Conservation (phyloP, 345 rosid genomes). For the Pugionium dolabratum region DNA sequence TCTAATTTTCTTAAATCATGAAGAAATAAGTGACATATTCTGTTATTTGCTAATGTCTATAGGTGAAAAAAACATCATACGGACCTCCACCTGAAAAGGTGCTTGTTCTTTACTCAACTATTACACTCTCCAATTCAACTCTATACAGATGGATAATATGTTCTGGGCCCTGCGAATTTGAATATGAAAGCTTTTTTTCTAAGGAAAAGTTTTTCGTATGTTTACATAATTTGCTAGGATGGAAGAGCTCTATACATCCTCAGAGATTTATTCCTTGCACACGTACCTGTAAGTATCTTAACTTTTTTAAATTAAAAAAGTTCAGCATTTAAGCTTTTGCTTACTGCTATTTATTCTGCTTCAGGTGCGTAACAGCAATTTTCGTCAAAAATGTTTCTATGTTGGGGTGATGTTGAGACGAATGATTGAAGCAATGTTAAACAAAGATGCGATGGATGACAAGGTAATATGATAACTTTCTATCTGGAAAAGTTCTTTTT, state of each 20-base stretch:
- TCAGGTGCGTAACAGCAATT: constrained; percentile 66
- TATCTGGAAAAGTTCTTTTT: constrained; percentile 3
- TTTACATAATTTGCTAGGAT: constrained; percentile 49
- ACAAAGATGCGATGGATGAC: constrained; percentile 98
- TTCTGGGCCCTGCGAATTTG: constrained; percentile 11
- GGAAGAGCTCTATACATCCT: constrained; percentile 62
- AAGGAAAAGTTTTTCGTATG: background rate
- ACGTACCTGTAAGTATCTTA: constrained; percentile 71
- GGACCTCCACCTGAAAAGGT: constrained; percentile 56
- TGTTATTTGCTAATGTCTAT: constrained; percentile 32
- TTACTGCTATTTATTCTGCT: constrained; percentile 32
- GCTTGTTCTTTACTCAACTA: constrained; percentile 6
- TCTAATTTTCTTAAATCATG: constrained; percentile 10
- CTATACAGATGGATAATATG: constrained; percentile 19
- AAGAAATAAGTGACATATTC: constrained; percentile 6
- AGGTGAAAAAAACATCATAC: constrained; percentile 60
- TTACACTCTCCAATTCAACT: constrained; percentile 18
- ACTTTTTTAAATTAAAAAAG: constrained; percentile 8
- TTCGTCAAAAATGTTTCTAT: constrained; percentile 86
- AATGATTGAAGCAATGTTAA: constrained; percentile 88
- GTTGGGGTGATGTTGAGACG: constrained; percentile 95
- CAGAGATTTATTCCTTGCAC: constrained; percentile 79
- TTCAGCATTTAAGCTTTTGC: constrained; percentile 6
- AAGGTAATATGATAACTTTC: constrained; percentile 53
- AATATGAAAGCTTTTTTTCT: constrained; percentile 14